phyloP scores from a whole-genome alignment of 768 basidiomycete species.

The Termitomyces sp. region DNA sequence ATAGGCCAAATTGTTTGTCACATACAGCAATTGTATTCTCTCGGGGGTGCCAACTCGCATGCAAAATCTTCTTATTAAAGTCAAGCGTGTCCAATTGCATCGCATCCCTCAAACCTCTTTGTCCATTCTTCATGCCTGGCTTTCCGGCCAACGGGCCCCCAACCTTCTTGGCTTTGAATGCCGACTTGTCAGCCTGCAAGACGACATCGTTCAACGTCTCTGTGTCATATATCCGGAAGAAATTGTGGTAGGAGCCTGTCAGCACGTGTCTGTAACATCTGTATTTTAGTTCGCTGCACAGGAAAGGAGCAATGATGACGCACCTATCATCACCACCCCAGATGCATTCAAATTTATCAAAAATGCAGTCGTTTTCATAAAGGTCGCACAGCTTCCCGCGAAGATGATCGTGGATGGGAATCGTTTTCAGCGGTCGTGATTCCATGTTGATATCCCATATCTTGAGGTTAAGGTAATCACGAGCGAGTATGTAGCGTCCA shows the following conservation, averaged over 20 bases:
- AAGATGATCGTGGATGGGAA: constrained; percentile 97
- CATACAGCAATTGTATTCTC: constrained; percentile 97
- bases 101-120: constrained; percentile 71
- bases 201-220: constrained; percentile 86
- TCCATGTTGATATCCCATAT: constrained; percentile 99
- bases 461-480: constrained; percentile 96
- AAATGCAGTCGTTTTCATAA: constrained; percentile 99
- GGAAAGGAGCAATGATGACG: constrained; percentile 25
- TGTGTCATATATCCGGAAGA: constrained; percentile 98
- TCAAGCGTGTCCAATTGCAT: constrained; percentile 85
- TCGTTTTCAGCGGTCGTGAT: constrained; percentile 90
- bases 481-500: constrained; percentile 92
- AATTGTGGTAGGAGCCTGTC: constrained; percentile 99
- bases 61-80: constrained; percentile 97
- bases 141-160: constrained; percentile 79
- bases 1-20: constrained; percentile 8
- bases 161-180: constrained; percentile 99
- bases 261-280: constrained; percentile 72
- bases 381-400: constrained; percentile 96
- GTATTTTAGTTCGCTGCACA: constrained; percentile 11
- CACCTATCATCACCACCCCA: constrained; percentile 96
- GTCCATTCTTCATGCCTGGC: constrained; percentile 67
- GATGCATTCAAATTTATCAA: constrained; percentile 99
- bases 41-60: constrained; percentile 95
- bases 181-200: constrained; percentile 97